Base-by-base conservation (phyloP, 495 filamentous ascomycete genomes). In the Letharia lupina region DNA sequence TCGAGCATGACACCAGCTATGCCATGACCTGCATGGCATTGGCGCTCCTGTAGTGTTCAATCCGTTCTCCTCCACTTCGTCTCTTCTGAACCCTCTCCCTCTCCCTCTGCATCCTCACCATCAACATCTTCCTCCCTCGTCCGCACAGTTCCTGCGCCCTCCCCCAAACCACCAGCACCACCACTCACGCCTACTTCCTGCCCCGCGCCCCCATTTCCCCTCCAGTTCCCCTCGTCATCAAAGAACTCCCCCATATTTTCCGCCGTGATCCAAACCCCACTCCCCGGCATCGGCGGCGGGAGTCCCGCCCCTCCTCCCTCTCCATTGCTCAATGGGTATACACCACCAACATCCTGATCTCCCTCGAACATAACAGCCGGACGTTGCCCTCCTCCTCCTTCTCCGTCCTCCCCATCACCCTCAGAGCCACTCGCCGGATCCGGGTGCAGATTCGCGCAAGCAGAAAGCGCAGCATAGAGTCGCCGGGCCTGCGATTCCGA, bases 261-360 rank as follows among this genome's bases (percentile, higher is more conserved):
- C 18, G 91, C 89, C 23, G 94, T 98, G 68, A 98, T 97, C 94
- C 94, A 98, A 4, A 92, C 92, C 0, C 85, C 86, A 71, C 91
- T 93, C 15, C 93, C 91, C 2, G 89, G 90, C 74, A 94, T 82
- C 6, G 89, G 86, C 16, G 89, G 87, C 50, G 89, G 89, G 42
- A 93, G 70, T 47, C 82, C 84, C 8, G 85, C 83, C 67, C 80
- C 77, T 44, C 41, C 59, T 6, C 67, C 35, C 78, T 77, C 56
- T 68, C 67, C 67, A 79, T 74, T 23, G 79, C 8, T 75, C 73
- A 50, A 66, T 66, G 52, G 42, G 35, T 67, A 67, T 0, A 50
- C 37, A 33, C 42, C 69, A 10, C 31, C n/a, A n/a, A 72, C 75
- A 0, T 74, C 77, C 20, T 80, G 76, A 60, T 78, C 81, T 0